Base-by-base conservation (phyloP, 768 basidiomycete genomes). In the Agaricus subrufescens region DNA sequence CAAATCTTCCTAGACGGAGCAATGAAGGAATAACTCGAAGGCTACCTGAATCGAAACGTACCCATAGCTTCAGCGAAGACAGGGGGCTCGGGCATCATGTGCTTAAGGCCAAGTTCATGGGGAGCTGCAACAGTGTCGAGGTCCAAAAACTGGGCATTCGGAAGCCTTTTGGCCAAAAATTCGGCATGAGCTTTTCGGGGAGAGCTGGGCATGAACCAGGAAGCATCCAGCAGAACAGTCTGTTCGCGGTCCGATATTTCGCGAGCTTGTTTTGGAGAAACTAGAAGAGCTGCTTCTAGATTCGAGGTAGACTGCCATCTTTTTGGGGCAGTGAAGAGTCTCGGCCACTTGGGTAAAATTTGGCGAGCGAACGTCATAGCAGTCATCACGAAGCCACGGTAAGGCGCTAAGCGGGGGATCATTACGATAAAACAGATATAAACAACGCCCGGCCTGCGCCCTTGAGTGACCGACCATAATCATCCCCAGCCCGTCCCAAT, bases 201-300 rank as follows among this genome's bases (percentile, higher is more conserved):
- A 34, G 87, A 81, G 68, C 86, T 89, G 50, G 95, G 96, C 96
- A 98, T 97, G 69, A 91, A 87, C 96, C 95, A 98, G 49, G 84
- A 86, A 25, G 86, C 84, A 65, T 98, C 96, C 34, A 87, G 75
- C 61, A 87, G 69, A 8, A 73, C 69, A 31, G 84, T 69, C 25
- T 67, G 59, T 46, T 70, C 57, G 8, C 73, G 60, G 27, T 62
- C 66, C 2, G 71, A 65, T 29, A 71, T 68, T 44, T 75, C 71
- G 29, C 67, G 72, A 42, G 82, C 73, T 60, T 79, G 71, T 15
- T 70, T 60, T 0, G 87, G 85, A 2, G 79, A 76, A 50, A 87
- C 63, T 23, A 86, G 62, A 15, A 85, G 70, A 2, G 84, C 83
- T 2, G 71, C 70, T 44, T 65, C 52, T 51, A 31, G 11, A n/a